These are phyloP conservation scores for Agaricus blazei DNA, from an alignment of 768 basidiomycete species.

Conservation along the genomic window DNA sequence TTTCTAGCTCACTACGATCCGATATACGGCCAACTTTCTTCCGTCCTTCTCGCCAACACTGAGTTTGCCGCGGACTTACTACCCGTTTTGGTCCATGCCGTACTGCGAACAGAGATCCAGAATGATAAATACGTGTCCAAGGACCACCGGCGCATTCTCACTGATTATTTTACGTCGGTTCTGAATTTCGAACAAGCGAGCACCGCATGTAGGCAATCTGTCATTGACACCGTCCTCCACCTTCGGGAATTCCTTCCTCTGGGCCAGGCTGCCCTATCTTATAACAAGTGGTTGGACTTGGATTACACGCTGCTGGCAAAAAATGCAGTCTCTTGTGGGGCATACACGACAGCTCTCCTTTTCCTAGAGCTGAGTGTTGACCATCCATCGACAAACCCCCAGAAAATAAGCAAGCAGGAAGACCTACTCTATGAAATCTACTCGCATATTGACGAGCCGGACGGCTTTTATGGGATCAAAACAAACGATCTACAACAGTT, in stretches of 20 bases:
- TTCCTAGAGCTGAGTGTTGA: conserved; percentile 81
- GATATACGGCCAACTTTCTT: conserved; percentile 66
- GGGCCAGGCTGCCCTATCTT: conserved; percentile 34
- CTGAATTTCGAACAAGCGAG: conserved; percentile 35
- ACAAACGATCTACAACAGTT: conserved; percentile 73
- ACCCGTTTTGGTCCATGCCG: conserved; percentile 69
- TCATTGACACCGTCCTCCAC: conserved; percentile 77
- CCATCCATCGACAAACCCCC: conserved; percentile 23
- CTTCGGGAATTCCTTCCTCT: conserved; percentile 64
- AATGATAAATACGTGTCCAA: conserved; percentile 14
- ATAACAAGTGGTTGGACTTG: conserved; percentile 79
- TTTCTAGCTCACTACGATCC: conserved; percentile 45
- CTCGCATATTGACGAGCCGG: conserved; percentile 93
- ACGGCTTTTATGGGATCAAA: conserved; percentile 95
- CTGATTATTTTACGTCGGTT: conserved; percentile 52
- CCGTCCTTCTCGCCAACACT: conserved; percentile 50
- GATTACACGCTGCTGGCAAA: conserved; percentile 68
- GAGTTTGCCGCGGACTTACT: conserved; percentile 63
- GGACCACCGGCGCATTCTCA: conserved; percentile 29
- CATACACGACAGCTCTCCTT: conserved; percentile 86
- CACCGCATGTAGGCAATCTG: conserved; percentile 42
- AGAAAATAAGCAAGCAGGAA: conserved; percentile 39
- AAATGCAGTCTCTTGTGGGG: conserved; percentile 71
- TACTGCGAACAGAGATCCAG: conserved; percentile 38
- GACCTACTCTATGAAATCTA: conserved; percentile 89